Percentiles rank a stretch among this genome's conserved stretches.
Conservation (phyloP, 345 rosid species). For the Syzygium grande region DNA sequence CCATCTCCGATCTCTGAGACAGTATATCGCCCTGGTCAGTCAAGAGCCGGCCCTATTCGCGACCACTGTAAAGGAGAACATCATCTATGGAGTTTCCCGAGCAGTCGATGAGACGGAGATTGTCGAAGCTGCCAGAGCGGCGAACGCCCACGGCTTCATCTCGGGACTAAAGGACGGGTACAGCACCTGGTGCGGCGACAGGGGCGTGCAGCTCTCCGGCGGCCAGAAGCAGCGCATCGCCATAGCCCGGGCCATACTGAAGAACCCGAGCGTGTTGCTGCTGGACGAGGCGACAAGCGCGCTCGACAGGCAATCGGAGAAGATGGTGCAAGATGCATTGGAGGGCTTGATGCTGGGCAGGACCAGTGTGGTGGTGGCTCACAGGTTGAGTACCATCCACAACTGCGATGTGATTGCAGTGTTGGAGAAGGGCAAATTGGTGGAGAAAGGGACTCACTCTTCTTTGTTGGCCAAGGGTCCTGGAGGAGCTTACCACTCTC, state of each 20-base stretch:
- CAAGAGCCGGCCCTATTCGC: conserved; percentile 17
- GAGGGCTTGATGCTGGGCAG: conserved; percentile 28
- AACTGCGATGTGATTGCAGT: conserved; percentile 17
- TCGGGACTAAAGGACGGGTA: conserved; percentile 15
- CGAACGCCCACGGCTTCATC: conserved; percentile 23
- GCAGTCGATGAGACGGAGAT: not conserved
- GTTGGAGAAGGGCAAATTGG: conserved; percentile 19
- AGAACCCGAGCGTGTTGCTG: conserved; percentile 10
- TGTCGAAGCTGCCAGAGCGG: conserved; percentile 10
- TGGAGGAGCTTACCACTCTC: conserved; percentile 10
- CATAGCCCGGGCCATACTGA: conserved; percentile 24
- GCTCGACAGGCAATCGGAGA: conserved; percentile 17
- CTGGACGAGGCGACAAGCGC: conserved; percentile 33
- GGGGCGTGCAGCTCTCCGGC: conserved; percentile 23
- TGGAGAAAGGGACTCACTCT: conserved; percentile 19
- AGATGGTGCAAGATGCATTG: conserved; percentile 23
- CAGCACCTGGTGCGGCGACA: conserved; percentile 19
- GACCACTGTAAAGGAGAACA: conserved; percentile 15
- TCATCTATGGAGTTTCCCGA: not conserved
- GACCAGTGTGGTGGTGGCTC: conserved; percentile 25
- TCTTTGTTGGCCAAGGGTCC: conserved; percentile 17
- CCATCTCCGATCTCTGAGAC: not conserved
- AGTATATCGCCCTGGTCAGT: conserved; percentile 13
- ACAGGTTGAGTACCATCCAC: conserved; percentile 18
- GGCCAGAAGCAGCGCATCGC: conserved; percentile 29